These are phyloP conservation scores for Ceratobasidium sp. DNA, from an alignment of 1,284 basidiomycete species.

Conservation along the genomic window DNA sequence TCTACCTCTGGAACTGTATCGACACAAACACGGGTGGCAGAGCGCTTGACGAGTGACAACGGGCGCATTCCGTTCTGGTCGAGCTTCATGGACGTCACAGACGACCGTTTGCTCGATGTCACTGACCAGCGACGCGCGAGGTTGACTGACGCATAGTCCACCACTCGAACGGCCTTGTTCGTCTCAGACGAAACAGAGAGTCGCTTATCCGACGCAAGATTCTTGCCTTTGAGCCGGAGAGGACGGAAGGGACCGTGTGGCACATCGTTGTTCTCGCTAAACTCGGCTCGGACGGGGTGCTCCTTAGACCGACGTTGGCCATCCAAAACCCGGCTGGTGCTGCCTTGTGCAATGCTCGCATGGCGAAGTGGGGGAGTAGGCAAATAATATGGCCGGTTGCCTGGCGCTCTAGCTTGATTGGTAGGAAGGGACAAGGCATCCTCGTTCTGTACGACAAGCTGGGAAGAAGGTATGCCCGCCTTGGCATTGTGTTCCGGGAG, in stretches of 20 bases:
- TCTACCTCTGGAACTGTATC: neutral
- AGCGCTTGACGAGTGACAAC: neutral
- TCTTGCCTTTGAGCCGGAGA: too few relatives aligned
- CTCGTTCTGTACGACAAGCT: too few relatives aligned
- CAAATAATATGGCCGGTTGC: too few relatives aligned
- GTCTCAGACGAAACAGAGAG: neutral
- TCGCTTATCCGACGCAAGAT: neutral
- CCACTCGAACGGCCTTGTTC: neutral
- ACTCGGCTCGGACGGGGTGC: neutral
- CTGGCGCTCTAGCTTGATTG: too few relatives aligned
- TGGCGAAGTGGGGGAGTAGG: too few relatives aligned
- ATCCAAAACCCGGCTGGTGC: neutral
- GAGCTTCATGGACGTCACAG: too few relatives aligned
- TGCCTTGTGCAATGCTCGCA: neutral
- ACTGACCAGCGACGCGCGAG: neutral
- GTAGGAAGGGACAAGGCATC: too few relatives aligned
- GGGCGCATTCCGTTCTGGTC: neutral
- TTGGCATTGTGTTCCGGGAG: neutral
- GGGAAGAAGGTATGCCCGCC: neutral
- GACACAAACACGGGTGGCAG: neutral
- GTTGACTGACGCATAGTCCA: too few relatives aligned
- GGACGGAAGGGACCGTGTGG: too few relatives aligned
- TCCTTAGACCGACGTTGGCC: neutral
- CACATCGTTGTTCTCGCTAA: too few relatives aligned
- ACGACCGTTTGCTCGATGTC: neutral